Conservation (phyloP, 1,139 yeast genomes). For the Sugiyamaella sp. region DNA sequence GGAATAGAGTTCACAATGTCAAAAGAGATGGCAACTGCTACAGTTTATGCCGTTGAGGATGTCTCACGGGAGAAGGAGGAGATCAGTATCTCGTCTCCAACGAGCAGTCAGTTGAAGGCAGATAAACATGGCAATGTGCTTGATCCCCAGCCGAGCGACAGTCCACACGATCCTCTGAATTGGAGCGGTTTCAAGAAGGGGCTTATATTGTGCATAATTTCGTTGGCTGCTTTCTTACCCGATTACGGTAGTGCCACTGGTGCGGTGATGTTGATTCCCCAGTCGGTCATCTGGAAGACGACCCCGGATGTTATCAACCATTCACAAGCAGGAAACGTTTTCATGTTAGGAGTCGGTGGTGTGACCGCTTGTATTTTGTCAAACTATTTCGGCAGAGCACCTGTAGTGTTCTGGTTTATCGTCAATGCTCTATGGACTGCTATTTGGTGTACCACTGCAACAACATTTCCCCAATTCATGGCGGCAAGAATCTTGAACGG, state of each 20-base stretch:
- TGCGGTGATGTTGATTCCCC: conserved; percentile 22
- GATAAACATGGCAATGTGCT: conserved; percentile 15
- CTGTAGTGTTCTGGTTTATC: conserved; percentile 21
- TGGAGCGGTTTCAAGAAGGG: conserved; percentile 48
- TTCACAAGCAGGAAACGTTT: conserved; percentile 24
- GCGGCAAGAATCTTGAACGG: conserved; percentile 24
- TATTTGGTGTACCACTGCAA: conserved; percentile 22
- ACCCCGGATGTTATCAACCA: conserved; percentile 21
- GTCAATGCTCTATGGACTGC: conserved; percentile 24
- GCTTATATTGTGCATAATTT: conserved; percentile 29
- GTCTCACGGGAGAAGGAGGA: conserved; percentile 7
- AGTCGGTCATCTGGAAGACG: conserved; percentile 16
- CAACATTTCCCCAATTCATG: conserved; percentile 19
- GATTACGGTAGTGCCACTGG: conserved; percentile 25
- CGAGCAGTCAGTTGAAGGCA: not conserved
- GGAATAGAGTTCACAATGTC: not conserved
- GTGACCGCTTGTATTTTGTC: conserved; percentile 12
- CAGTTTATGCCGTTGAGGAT: conserved; percentile 1
- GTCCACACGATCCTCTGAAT: conserved; percentile 54
- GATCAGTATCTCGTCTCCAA: conserved; percentile 3
- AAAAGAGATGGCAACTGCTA: not conserved
- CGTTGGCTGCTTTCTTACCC: conserved; percentile 20
- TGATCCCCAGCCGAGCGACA: conserved; percentile 30
- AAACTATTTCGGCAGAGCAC: conserved; percentile 21
- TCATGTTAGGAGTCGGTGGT: conserved; percentile 24